These are phyloP conservation scores for Kalaharituber pfeilii DNA, from an alignment of 2,329 filamentous ascomycete genomes.

Conservation along the genomic window DNA sequence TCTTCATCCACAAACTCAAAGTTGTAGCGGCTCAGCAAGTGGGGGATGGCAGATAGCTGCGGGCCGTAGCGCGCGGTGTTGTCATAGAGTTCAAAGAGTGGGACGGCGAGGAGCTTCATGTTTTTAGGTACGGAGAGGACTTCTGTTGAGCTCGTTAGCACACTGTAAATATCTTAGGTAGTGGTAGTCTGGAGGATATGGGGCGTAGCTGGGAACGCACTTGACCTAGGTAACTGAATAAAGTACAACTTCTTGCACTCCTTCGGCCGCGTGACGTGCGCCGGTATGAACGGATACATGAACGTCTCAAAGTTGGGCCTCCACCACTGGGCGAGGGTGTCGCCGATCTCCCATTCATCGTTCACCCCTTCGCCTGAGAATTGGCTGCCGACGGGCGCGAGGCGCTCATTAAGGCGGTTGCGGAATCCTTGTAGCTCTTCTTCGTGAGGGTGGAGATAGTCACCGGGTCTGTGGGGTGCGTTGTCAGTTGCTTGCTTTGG, in stretches of 20 bases:
- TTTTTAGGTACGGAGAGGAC: conserved; percentile 95
- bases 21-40: conserved; percentile 85
- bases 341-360: conserved; percentile 85
- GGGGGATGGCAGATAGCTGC: conserved; percentile 88
- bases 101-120: conserved; percentile 96
- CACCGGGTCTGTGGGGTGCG: conserved; percentile 48
- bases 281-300: conserved; percentile 97
- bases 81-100: conserved; percentile 93
- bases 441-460: conserved; percentile 77
- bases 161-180: background rate
- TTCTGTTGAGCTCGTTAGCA: conserved; percentile 39
- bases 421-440: conserved; percentile 95
- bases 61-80: conserved; percentile 90
- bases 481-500: background rate
- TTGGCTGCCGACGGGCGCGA: conserved; percentile 75
- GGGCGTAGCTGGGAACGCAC: conserved; percentile 32
- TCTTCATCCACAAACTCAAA: conserved; percentile 95
- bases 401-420: conserved; percentile 70
- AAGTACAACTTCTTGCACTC: conserved; percentile 99
- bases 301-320: conserved; percentile 98
- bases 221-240: conserved; percentile 80
- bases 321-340: conserved; percentile 97
- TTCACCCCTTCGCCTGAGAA: conserved; percentile 72
- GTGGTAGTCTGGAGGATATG: background rate
- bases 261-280: conserved; percentile 89